Percentiles rank a stretch among this genome's conserved stretches.
phyloP scores from a whole-genome alignment of 2,329 filamentous ascomycete species.

The Metarhizium guizhouense region DNA sequence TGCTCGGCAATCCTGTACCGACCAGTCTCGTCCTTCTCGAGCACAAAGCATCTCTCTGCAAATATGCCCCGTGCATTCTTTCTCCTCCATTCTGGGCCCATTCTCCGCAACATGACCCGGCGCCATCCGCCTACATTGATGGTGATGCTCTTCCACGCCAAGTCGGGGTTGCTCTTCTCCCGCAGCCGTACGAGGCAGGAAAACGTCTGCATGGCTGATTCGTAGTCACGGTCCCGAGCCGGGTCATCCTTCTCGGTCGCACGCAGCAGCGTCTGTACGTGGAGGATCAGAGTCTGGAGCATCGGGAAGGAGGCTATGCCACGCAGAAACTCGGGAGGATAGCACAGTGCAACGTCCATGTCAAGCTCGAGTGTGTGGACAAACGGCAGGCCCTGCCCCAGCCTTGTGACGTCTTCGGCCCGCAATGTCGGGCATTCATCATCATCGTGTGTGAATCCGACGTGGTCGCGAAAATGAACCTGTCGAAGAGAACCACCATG shows the following conservation, averaged over 20 bases:
- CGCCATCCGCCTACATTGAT: conserved; percentile 41
- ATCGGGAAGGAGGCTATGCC: conserved; percentile 29
- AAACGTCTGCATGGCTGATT: conserved; percentile 26
- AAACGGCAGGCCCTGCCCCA: conserved; percentile 21
- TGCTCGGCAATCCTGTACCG: conserved; percentile 18
- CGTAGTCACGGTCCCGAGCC: conserved; percentile 26
- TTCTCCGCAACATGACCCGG: conserved; percentile 32
- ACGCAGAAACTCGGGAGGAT: conserved; percentile 27
- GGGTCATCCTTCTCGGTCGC: conserved; percentile 19
- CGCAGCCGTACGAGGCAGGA: conserved; percentile 22
- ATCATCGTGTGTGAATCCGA: conserved; percentile 34
- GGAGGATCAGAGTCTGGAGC: conserved; percentile 31
- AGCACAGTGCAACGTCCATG: conserved; percentile 30
- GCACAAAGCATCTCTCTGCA: conserved; percentile 38
- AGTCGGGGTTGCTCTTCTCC: conserved; percentile 7
- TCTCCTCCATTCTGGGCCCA: conserved; percentile 30
- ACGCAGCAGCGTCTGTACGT: conserved; percentile 33
- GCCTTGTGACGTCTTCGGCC: conserved; percentile 20
- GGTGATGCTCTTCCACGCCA: conserved; percentile 30
- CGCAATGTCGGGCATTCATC: conserved; percentile 32
- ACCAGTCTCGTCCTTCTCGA: conserved; percentile 20
- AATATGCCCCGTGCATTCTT: conserved; percentile 32
- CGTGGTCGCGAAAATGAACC: conserved; percentile 35
- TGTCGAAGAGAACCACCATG: conserved; percentile 29
- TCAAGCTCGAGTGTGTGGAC: conserved; percentile 37